A percentile compares a stretch with the other conserved stretches of the same genome.
Evolutionary conservation across 176 grass and related monocot species (phyloP).

Genomic region (Carex scoparia): DNA sequence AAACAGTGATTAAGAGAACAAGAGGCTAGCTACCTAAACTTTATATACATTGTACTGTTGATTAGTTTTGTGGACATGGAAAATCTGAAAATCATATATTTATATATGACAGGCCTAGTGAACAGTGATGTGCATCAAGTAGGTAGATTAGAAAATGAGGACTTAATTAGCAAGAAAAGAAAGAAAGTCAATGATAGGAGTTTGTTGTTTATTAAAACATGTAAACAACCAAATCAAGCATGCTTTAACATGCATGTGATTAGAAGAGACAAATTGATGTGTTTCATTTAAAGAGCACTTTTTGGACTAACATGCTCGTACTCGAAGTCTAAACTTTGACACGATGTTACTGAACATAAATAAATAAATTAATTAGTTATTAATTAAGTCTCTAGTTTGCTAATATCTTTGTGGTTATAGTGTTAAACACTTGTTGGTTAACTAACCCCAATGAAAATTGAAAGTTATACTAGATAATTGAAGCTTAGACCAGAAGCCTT

Average conservation of each 20-base stretch:
- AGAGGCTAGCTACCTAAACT: neutral
- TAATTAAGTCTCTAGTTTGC: neutral
- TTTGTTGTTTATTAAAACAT: neutral
- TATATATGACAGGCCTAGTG: neutral
- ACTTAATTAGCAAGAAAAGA: neutral
- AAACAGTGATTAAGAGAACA: neutral
- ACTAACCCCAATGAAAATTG: neutral
- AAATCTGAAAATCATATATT: neutral
- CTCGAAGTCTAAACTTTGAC: neutral
- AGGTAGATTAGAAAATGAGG: neutral
- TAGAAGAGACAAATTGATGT: neutral
- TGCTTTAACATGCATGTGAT: slow-evolving; percentile 15
- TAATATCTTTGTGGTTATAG: neutral
- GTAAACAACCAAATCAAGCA: slow-evolving; percentile 9
- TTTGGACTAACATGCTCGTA: neutral
- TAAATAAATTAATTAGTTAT: neutral
- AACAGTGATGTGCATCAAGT: neutral
- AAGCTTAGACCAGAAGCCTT: neutral
- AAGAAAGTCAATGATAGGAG: neutral
- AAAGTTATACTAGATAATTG: neutral
- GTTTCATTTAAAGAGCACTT: slow-evolving; percentile 9
- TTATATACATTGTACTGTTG: neutral
- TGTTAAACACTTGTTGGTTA: slow-evolving; percentile 15
- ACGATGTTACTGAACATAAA: neutral
- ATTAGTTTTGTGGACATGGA: neutral